phyloP scores from a whole-genome alignment of 2,329 filamentous ascomycete genomes.

The Cyphellophora europaea region DNA sequence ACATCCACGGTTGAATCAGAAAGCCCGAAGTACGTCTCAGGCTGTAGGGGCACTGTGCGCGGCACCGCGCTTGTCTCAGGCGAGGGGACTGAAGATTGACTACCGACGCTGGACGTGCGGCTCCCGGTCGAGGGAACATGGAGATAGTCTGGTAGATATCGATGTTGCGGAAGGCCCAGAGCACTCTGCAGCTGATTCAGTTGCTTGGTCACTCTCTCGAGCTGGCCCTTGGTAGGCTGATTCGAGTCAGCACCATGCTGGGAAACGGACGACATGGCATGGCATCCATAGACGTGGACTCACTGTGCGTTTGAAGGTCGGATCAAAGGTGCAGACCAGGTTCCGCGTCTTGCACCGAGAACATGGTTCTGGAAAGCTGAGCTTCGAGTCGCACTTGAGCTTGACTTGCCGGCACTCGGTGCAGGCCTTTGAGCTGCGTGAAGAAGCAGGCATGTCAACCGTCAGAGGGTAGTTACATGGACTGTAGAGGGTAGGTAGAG shows the following conservation, averaged over 20 bases:
- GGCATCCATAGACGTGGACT: too few species aligned
- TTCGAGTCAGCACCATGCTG: too few species aligned
- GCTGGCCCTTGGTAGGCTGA: neutral
- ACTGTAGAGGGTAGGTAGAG: too few species aligned
- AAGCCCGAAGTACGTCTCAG: neutral
- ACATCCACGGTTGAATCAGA: too few species aligned
- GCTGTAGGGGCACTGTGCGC: neutral
- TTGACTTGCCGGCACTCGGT: neutral
- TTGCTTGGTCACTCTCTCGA: constrained; percentile 1
- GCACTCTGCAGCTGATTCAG: constrained; percentile 63
- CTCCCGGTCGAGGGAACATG: neutral
- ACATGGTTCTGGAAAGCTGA: neutral
- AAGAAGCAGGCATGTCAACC: too few species aligned
- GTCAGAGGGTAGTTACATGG: too few species aligned
- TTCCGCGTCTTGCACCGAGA: neutral
- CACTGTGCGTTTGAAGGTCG: neutral
- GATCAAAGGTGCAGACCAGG: neutral
- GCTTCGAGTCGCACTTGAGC: neutral
- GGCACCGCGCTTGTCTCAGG: neutral
- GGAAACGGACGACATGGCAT: too few species aligned
- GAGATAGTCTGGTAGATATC: constrained; percentile 27
- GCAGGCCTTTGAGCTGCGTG: neutral
- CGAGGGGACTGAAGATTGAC: neutral
- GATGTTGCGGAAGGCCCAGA: constrained; percentile 86
- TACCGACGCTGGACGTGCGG: neutral